phyloP scores from a whole-genome alignment of 2,329 filamentous ascomycete species.

The Trichoderma atrobrunneum region DNA sequence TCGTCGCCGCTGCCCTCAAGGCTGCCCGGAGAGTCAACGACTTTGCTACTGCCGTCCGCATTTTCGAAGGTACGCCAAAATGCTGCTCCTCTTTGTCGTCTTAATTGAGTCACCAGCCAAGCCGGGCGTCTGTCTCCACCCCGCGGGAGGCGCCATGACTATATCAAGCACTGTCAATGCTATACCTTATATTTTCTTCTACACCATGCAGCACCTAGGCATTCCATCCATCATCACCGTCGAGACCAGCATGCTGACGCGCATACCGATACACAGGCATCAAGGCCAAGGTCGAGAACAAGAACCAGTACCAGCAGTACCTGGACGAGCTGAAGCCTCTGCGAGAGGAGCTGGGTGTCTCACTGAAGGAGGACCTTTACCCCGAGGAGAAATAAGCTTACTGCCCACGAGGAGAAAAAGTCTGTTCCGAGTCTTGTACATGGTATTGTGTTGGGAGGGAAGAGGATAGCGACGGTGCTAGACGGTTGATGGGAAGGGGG shows the following conservation, averaged over 20 bases:
- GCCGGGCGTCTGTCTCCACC: neutral
- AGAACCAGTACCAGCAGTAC: conserved; percentile 95
- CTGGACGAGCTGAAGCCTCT: conserved; percentile 88
- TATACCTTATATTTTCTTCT: neutral
- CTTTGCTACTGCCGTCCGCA: conserved; percentile 94
- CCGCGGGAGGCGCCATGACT: neutral
- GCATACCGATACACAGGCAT: conserved; percentile 61
- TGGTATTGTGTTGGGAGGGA: conserved; percentile 30
- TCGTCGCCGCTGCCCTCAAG: conserved; percentile 86
- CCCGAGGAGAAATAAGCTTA: conserved; percentile 56
- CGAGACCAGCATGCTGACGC: neutral
- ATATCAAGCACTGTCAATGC: neutral
- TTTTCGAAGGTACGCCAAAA: conserved; percentile 82
- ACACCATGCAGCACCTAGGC: neutral
- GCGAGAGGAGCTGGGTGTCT: conserved; percentile 88
- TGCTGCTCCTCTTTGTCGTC: neutral
- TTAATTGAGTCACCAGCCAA: conserved; percentile 1
- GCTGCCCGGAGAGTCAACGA: conserved; percentile 96
- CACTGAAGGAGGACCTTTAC: conserved; percentile 90
- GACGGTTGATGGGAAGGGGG: conserved; percentile 25
- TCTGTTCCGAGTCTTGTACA: conserved; percentile 34
- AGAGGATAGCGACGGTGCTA: conserved; percentile 28
- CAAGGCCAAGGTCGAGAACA: conserved; percentile 99
- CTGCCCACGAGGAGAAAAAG: neutral
- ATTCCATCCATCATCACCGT: neutral